phyloP scores from a whole-genome alignment of 495 filamentous ascomycete genomes.

The Pyrenula aspistea region DNA sequence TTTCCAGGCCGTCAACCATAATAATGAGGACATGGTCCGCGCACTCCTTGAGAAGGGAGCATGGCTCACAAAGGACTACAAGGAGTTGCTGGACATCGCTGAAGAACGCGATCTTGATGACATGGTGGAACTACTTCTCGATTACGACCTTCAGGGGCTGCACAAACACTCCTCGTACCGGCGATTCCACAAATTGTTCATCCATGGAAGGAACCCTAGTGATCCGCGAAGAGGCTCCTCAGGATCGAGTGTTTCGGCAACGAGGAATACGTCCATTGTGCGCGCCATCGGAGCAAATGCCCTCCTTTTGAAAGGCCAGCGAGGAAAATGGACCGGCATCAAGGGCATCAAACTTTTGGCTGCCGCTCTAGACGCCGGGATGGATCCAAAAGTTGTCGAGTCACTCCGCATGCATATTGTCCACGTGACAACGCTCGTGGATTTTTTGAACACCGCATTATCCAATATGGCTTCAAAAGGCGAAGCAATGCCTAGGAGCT shows the following conservation, averaged over 20 bases:
- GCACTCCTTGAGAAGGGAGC: constrained; percentile 5
- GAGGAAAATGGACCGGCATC: constrained; percentile 5
- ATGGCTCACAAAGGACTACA: constrained; percentile 5
- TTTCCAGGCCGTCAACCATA: constrained; percentile 5
- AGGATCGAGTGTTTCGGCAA: background rate
- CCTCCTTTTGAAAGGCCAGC: constrained; percentile 3
- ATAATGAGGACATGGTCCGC: constrained; percentile 3
- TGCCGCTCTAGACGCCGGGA: too few species aligned
- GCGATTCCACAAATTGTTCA: background rate
- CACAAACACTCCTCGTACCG: background rate
- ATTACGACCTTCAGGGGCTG: constrained; percentile 2
- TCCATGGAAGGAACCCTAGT: background rate
- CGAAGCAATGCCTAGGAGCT: too few species aligned
- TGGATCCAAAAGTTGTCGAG: too few species aligned
- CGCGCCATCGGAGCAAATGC: background rate
- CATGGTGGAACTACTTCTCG: constrained; percentile 5
- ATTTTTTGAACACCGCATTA: too few species aligned
- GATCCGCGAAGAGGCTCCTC: background rate
- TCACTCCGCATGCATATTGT: too few species aligned
- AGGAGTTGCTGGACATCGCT: constrained; percentile 10
- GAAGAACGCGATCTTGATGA: constrained; percentile 3
- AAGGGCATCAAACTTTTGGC: constrained; percentile 2
- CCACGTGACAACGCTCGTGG: too few species aligned
- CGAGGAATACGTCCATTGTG: background rate
- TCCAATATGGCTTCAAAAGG: too few species aligned